Percentiles rank a stretch among this genome's conserved stretches.
These are phyloP conservation scores for Cladosporium halotolerans DNA, from an alignment of 2,329 filamentous ascomycete genomes.

Conservation along the genomic window DNA sequence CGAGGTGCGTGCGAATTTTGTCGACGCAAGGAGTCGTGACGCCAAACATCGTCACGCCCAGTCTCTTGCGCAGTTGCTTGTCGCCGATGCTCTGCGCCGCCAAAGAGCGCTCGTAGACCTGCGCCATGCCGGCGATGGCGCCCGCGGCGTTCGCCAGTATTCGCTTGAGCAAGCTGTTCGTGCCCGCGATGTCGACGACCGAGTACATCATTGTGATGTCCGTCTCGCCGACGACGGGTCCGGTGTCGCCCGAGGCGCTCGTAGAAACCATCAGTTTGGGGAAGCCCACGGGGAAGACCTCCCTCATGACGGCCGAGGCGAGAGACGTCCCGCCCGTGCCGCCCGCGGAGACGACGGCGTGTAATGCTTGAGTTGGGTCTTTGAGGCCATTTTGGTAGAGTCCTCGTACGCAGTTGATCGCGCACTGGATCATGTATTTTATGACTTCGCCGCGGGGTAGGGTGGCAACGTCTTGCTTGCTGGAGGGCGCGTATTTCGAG, in stretches of 20 bases:
- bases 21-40: conserved; percentile 64
- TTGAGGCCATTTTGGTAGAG: conserved; percentile 18
- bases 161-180: conserved; percentile 52
- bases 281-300: conserved; percentile 56
- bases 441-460: conserved; percentile 52
- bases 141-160: conserved; percentile 59
- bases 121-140: conserved; percentile 54
- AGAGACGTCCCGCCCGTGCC: conserved; percentile 58
- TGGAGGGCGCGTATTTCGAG: conserved; percentile 24
- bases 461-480: conserved; percentile 27
- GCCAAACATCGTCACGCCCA: conserved; percentile 69
- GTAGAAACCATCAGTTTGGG: conserved; percentile 67
- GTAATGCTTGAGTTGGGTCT: conserved; percentile 19
- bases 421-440: conserved; percentile 47
- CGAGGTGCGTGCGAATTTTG: conserved; percentile 46
- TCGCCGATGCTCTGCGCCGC: neutral
- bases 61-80: conserved; percentile 36
- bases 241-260: conserved; percentile 60
- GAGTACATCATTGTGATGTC: conserved; percentile 67
- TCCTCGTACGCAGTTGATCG: conserved; percentile 39
- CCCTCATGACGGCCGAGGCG: conserved; percentile 54
- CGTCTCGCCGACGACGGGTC: conserved; percentile 58
- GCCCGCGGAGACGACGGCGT: conserved; percentile 53
- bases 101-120: conserved; percentile 33
- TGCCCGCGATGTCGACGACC: conserved; percentile 63